A percentile compares a stretch with the other conserved stretches of the same genome.
Conservation (phyloP, 2,329 filamentous ascomycete species). For the Botrytis aclada region DNA sequence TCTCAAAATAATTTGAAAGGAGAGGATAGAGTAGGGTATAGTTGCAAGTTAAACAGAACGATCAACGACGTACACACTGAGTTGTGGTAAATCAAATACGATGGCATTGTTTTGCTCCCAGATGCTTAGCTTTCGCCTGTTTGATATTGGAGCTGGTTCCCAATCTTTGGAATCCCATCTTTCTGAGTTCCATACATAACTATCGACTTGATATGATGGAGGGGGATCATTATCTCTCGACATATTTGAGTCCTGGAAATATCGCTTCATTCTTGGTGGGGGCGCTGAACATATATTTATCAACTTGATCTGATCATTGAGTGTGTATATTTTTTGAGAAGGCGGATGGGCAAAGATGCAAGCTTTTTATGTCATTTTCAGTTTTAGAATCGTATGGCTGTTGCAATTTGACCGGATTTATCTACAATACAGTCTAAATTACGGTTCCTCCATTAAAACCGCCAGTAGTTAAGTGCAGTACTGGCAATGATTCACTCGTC, state of each 20-base stretch:
- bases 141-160: neutral
- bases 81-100: neutral
- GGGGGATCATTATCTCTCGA: neutral
- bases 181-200: neutral
- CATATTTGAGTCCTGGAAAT: neutral
- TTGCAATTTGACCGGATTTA: neutral
- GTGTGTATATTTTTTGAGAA: neutral
- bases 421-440: neutral
- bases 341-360: neutral
- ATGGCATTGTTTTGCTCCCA: neutral
- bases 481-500: neutral
- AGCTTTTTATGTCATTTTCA: neutral
- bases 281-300: neutral
- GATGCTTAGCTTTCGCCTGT: neutral
- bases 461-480: neutral
- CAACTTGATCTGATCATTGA: neutral
- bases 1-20: neutral
- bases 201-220: neutral
- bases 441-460: neutral
- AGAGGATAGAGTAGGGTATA: neutral
- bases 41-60: neutral
- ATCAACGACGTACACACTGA: neutral
- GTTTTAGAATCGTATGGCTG: neutral
- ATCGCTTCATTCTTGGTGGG: neutral
- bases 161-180: neutral